Conservation (phyloP, 1,284 basidiomycete genomes). For the Apiotrichum domesticum region DNA sequence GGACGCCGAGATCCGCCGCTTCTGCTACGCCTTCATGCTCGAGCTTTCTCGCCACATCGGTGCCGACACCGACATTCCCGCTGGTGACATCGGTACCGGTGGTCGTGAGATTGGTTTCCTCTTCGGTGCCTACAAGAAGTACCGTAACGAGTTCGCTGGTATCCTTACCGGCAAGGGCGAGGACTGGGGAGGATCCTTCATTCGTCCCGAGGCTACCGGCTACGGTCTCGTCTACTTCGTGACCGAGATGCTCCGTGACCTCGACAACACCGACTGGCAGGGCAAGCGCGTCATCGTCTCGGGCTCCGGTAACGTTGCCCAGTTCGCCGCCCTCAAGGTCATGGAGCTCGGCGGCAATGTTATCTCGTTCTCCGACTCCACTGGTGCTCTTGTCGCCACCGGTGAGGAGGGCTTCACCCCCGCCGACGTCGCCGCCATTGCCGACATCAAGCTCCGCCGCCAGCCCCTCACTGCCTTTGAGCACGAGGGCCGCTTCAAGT, state of each 20-base stretch:
- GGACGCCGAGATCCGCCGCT: slow-evolving; percentile 67
- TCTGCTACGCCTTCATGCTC: slow-evolving; percentile 63
- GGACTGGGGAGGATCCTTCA: slow-evolving; percentile 66
- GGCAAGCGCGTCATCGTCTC: slow-evolving; percentile 64
- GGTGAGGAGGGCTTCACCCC: slow-evolving; percentile 55
- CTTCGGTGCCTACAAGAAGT: slow-evolving; percentile 69
- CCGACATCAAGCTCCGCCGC: slow-evolving; percentile 60
- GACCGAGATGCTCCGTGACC: slow-evolving; percentile 51
- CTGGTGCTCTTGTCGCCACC: slow-evolving; percentile 59
- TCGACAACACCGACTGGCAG: slow-evolving; percentile 50
- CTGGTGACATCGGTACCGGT: slow-evolving; percentile 67
- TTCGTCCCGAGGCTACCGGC: slow-evolving; percentile 64
- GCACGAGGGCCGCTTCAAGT: slow-evolving; percentile 54
- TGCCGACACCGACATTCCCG: slow-evolving; percentile 70
- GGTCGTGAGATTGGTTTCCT: slow-evolving; percentile 65
- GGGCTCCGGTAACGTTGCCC: slow-evolving; percentile 67
- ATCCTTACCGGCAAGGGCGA: slow-evolving; percentile 71
- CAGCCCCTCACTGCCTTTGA: slow-evolving; percentile 56
- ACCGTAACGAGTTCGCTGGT: slow-evolving; percentile 69
- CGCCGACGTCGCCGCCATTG: slow-evolving; percentile 57
- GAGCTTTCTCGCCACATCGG: slow-evolving; percentile 68
- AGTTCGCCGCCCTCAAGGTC: slow-evolving; percentile 72
- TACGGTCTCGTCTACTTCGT: slow-evolving; percentile 77
- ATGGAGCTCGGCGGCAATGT: slow-evolving; percentile 71
- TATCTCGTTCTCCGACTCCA: slow-evolving; percentile 71